These are phyloP conservation scores for Monosporascus ibericus DNA, from an alignment of 2,329 filamentous ascomycete species.

Conservation along the genomic window DNA sequence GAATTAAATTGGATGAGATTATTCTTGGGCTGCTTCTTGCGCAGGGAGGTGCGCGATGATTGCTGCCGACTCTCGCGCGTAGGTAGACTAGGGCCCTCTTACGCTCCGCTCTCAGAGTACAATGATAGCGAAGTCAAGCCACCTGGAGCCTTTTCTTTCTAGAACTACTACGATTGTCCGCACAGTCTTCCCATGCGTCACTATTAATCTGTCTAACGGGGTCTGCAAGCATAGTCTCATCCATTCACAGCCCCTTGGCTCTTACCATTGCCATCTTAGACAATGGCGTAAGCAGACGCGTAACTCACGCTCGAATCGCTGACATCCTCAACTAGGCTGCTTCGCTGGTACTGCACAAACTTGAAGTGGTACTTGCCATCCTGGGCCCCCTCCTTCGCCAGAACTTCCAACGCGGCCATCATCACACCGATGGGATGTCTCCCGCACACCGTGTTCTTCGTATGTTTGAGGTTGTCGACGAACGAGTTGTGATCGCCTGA, in stretches of 20 bases:
- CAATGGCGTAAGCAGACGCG: constrained; percentile 79
- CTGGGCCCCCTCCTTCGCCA: constrained; percentile 35
- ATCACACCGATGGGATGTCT: constrained; percentile 89
- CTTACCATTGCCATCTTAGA: constrained; percentile 35
- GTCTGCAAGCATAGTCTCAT: too few species aligned
- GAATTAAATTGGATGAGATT: too few species aligned
- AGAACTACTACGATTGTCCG: too few species aligned
- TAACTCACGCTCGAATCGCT: constrained; percentile 89
- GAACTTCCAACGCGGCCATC: constrained; percentile 77
- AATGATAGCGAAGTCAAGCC: too few species aligned
- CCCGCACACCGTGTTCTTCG: constrained; percentile 89
- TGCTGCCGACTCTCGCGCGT: too few species aligned
- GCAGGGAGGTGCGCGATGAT: too few species aligned
- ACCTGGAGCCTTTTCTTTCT: too few species aligned
- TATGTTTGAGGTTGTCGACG: constrained; percentile 60
- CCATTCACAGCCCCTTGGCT: neutral
- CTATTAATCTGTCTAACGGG: too few species aligned
- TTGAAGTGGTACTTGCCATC: constrained; percentile 54
- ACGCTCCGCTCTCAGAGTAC: too few species aligned
- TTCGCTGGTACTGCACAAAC: constrained; percentile 84
- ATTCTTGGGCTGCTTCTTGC: too few species aligned
- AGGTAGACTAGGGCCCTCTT: too few species aligned
- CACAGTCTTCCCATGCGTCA: too few species aligned
- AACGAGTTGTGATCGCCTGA: constrained; percentile 68
- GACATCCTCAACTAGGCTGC: constrained; percentile 62